Evolutionary conservation across 169 alveolate genomes (phyloP), one percentile per base, ranked within the genome.

Genomic region (Plasmodium billcollinsi): DNA sequence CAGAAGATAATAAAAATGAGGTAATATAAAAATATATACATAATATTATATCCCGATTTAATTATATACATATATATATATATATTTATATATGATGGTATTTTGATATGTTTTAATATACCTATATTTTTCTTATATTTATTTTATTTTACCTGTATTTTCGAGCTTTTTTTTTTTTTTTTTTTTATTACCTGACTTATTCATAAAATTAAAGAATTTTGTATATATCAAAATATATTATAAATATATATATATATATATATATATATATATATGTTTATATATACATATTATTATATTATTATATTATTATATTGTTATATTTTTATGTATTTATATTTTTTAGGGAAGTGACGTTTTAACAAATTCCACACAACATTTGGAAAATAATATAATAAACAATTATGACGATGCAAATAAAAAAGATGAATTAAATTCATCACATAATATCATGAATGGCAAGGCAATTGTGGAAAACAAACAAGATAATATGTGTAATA

Each of bases 1-100:
- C 78, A 54, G 88, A 74, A 62, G 89, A 78, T 78, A 54, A 58
- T 62, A 20, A 49, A 66, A 78, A 50, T 45, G 61, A 39, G 21
- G 67, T 75, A 3, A 62, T 20, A 45, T 11, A 18, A 8, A 61
- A 20, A 15, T 24, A 61, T 15, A 11, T 52, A 52, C 20, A 15
- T 52, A 52, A 12, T n/a, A 4, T 12, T 52, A 52, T 52, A 52
- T 15, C 4, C 62, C 24, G 0, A 15, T 8, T 12, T 52, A 52
- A n/a, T n/a, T 52, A 12, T 52, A n/a, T 52, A 33, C 11, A 12
- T 59, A 59, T 59, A 18, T 59, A 61, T 12, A n/a, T 20, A 24
- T 61, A 6, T 61, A 61, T 33, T 21, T 21, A 9, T 24, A 11
- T 61, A 24, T 18, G 6, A 6, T 4, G 8, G 7, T 61, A 6